phyloP scores from a whole-genome alignment of 1,284 basidiomycete genomes.

The Austroboletus niveus region DNA sequence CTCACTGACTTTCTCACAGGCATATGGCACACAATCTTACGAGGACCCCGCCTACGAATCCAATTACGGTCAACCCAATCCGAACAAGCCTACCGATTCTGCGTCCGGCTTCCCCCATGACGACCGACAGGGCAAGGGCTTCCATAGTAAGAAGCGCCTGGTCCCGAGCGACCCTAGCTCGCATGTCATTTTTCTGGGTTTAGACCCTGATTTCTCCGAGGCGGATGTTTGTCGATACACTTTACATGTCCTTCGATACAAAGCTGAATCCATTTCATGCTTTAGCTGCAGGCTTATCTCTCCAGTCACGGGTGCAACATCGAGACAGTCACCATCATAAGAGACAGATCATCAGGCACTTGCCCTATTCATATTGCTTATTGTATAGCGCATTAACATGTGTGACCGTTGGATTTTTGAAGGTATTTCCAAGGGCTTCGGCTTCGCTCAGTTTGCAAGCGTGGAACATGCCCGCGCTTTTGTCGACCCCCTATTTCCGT shows the following conservation, averaged over 20 bases:
- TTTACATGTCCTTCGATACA: slow-evolving; percentile 37
- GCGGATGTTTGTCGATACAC: slow-evolving; percentile 69
- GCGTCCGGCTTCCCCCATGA: slow-evolving; percentile 45
- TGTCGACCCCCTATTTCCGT: slow-evolving; percentile 82
- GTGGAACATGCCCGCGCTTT: slow-evolving; percentile 84
- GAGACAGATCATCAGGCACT: slow-evolving; percentile 92
- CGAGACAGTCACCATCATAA: slow-evolving; percentile 88
- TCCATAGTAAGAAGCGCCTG: slow-evolving; percentile 63
- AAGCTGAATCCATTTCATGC: slow-evolving; percentile 36
- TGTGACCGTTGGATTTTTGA: slow-evolving; percentile 58
- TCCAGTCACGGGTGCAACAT: slow-evolving; percentile 68
- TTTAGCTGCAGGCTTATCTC: slow-evolving; percentile 78
- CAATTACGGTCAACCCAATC: slow-evolving; percentile 22
- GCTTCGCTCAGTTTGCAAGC: slow-evolving; percentile 87
- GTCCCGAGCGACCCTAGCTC: slow-evolving; percentile 78
- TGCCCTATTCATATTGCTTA: slow-evolving; percentile 71
- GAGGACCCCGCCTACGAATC: slow-evolving; percentile 35
- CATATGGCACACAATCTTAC: slow-evolving; percentile 33
- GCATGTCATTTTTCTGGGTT: slow-evolving; percentile 88
- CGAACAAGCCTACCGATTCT: slow-evolving; percentile 26
- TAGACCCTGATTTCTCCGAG: slow-evolving; percentile 88
- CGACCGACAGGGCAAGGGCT: slow-evolving; percentile 44
- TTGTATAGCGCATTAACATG: slow-evolving; percentile 69
- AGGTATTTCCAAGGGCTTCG: slow-evolving; percentile 90
- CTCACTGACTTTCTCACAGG: slow-evolving; percentile 35